A percentile compares a stretch with the other conserved stretches of the same genome.
phyloP scores from a whole-genome alignment of 2,329 filamentous ascomycete genomes.

The Colletotrichum tropicicola region DNA sequence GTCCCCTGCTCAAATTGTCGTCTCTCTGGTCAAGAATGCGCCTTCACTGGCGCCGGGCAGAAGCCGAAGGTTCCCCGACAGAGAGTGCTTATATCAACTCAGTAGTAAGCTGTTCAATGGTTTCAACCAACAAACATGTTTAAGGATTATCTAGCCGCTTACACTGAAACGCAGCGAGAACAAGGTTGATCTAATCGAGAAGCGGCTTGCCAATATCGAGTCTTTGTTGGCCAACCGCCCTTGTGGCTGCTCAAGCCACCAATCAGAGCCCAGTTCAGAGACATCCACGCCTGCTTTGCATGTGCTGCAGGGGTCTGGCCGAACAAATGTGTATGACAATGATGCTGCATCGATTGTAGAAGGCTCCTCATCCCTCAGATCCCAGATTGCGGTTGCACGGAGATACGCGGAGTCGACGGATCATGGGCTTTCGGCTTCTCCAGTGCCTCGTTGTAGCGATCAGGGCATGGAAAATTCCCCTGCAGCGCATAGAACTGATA shows the following conservation, averaged over 20 bases:
- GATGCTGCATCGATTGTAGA: not conserved
- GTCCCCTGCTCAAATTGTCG: conserved; percentile 11
- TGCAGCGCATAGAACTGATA: too few relatives aligned
- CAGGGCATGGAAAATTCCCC: not conserved
- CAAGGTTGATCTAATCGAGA: conserved; percentile 3
- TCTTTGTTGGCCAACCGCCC: not conserved
- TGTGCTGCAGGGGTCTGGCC: not conserved
- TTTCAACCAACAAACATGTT: too few relatives aligned
- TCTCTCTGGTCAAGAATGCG: not conserved
- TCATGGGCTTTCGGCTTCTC: not conserved
- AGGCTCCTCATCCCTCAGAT: not conserved
- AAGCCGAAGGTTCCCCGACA: conserved; percentile 13
- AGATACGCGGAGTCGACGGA: not conserved
- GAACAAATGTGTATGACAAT: too few relatives aligned
- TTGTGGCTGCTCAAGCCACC: not conserved
- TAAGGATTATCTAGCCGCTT: too few relatives aligned
- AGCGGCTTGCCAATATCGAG: conserved; percentile 1
- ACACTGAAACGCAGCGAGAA: not conserved
- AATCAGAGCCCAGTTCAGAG: not conserved
- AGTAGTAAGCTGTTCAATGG: not conserved
- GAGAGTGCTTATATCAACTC: not conserved
- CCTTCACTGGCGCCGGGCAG: conserved; percentile 4
- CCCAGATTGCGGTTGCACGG: not conserved
- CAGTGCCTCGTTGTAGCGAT: not conserved
- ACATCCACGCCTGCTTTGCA: not conserved